Base-by-base conservation (phyloP, 768 basidiomycete genomes). In the Crepidotus variabilis region DNA sequence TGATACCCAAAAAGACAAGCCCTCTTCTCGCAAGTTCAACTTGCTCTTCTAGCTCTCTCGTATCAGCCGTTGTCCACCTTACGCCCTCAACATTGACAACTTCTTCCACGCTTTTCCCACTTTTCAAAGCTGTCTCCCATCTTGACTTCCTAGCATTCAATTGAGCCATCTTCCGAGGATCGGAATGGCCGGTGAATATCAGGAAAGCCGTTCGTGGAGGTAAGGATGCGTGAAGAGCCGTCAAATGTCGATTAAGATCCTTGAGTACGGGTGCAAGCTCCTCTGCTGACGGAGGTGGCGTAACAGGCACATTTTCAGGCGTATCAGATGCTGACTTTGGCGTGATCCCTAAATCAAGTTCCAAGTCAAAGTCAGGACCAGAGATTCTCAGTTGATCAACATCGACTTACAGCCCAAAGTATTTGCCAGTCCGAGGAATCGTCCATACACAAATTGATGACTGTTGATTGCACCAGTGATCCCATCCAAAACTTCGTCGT, bases 131-230 rank as follows among this genome's bases (percentile, higher is more conserved):
- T 21, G 64, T 74, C 63, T 98, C 94, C 63, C 94, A 96, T 28
- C 80, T 78, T 2, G 69, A 72, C 70, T 92, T 89, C 50, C 86
- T 78, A 5, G 81, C 81, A 61, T 86, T 86, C 20, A 98, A 73
- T 22, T 78, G 68, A 2, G 88, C 76, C 92, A 96, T 94, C 6
- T 69, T 74, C 0, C 92, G 83, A 0, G 95, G 94, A 68, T 97
- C 92, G 0, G 86, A 85, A 65, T 98, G 93, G 1, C 95, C 94
- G 0, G 89, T 91, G 65, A 97, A 86, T 36, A 98, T 76, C 52
- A 98, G 72, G 20, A 98, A 69, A 0, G 93, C 94, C 0, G 94
- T 92, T 20, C 86, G 83, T 2, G 86, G 68, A 0, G 94, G 94
- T 0, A 98, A 80, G 0, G 84, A 68, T 0, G 78, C 73, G 64